Conservation (phyloP, 768 basidiomycete species). For the Hygrocybe punicea region DNA sequence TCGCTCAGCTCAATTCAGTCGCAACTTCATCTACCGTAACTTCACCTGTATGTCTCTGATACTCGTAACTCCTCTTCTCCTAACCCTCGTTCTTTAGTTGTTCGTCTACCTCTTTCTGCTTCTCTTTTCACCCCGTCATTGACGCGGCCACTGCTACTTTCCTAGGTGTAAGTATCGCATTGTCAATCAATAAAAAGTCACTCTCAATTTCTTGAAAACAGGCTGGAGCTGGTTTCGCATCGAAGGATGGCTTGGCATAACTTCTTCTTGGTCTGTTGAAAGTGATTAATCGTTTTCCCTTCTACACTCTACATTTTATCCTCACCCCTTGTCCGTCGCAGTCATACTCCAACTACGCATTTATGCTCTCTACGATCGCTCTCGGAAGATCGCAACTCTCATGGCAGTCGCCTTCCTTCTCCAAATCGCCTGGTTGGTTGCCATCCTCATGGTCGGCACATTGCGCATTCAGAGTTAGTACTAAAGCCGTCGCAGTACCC, state of each 20-base stretch:
- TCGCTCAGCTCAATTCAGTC: not conserved
- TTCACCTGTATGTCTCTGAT: not conserved
- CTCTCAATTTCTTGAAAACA: not conserved
- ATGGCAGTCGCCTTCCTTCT: constrained; percentile 6
- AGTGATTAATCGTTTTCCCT: not conserved
- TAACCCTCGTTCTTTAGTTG: not conserved
- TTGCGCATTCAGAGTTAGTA: not conserved
- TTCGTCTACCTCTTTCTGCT: not conserved
- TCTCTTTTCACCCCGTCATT: not conserved
- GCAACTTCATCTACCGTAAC: not conserved
- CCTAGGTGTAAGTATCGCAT: not conserved
- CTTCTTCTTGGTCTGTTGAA: constrained; percentile 6
- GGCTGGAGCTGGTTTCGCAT: constrained; percentile 9
- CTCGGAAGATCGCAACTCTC: constrained; percentile 8
- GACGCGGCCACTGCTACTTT: not conserved
- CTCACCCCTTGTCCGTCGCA: not conserved
- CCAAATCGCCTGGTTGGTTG: constrained; percentile 9
- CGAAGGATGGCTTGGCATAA: constrained; percentile 10
- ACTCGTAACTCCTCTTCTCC: not conserved
- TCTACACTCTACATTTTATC: too few species aligned
- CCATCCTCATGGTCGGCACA: constrained; percentile 5
- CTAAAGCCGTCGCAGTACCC: not conserved
- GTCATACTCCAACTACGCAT: constrained; percentile 18
- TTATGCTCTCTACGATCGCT: constrained; percentile 16
- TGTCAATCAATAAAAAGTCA: not conserved